These are phyloP conservation scores for Colletotrichum sublineola DNA, from an alignment of 2,329 filamentous ascomycete genomes.

Conservation along the genomic window DNA sequence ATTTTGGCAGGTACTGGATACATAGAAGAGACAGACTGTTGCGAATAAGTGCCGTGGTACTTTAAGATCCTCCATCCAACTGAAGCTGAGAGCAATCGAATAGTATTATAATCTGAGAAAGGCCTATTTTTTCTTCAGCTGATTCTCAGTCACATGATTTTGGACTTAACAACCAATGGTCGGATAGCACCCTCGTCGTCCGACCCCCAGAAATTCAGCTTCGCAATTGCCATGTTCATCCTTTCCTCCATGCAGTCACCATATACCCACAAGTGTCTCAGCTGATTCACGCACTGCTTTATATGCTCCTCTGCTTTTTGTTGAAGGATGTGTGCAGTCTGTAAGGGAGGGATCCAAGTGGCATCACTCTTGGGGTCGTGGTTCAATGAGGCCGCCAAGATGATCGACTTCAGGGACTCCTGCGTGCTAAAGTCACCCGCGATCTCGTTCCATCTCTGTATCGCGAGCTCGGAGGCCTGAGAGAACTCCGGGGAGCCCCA, in stretches of 20 bases:
- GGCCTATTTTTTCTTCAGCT: too few relatives aligned
- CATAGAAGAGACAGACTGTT: too few relatives aligned
- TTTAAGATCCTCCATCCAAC: not conserved
- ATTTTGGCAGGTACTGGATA: too few relatives aligned
- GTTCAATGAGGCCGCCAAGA: conserved; percentile 8
- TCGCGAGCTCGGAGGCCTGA: not conserved
- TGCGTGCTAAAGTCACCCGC: not conserved
- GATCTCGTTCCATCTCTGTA: not conserved
- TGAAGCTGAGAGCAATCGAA: not conserved
- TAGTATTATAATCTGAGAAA: too few relatives aligned
- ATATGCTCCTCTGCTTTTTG: not conserved
- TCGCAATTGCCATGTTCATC: conserved; percentile 22
- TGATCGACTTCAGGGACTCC: not conserved
- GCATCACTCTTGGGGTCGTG: not conserved
- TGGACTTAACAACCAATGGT: not conserved
- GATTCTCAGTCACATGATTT: not conserved
- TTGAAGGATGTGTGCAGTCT: conserved; percentile 12
- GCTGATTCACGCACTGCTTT: not conserved
- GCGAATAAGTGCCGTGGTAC: too few relatives aligned
- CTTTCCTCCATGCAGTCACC: conserved; percentile 24
- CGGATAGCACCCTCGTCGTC: not conserved
- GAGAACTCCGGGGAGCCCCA: not conserved
- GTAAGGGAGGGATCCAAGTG: conserved; percentile 6
- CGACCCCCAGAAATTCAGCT: conserved; percentile 21
- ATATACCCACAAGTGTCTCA: conserved; percentile 10